Percentiles rank a stretch among this genome's conserved stretches.
Evolutionary conservation across 768 basidiomycete species (phyloP).

Genomic region (Rhizopogon rudus): DNA sequence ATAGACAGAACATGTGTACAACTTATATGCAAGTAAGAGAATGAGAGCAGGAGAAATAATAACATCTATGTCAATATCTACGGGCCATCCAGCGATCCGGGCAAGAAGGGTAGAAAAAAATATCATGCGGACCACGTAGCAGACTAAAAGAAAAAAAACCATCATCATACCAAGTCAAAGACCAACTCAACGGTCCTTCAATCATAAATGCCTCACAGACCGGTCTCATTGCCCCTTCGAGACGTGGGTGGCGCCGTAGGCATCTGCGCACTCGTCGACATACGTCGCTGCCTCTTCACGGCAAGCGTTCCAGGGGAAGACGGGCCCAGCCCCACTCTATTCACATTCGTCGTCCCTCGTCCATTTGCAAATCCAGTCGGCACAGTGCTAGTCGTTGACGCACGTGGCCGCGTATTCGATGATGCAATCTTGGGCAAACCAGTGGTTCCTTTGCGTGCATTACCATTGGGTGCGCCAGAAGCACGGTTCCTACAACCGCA

Average conservation of each 20-base stretch:
- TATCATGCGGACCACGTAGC: constrained; percentile 19
- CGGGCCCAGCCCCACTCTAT: constrained; percentile 17
- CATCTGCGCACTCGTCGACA: constrained; percentile 52
- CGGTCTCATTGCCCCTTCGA: constrained; percentile 22
- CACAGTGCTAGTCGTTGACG: constrained; percentile 58
- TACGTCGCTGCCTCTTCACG: constrained; percentile 81
- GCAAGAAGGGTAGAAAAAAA: constrained; percentile 23
- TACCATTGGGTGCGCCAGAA: constrained; percentile 64
- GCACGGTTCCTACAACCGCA: constrained; percentile 61
- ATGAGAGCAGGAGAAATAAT: constrained; percentile 18
- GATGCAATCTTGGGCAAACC: constrained; percentile 73
- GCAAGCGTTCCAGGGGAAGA: constrained; percentile 26
- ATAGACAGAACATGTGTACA: constrained; percentile 9
- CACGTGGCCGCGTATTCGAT: constrained; percentile 67
- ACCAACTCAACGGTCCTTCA: neutral
- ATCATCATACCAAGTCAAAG: neutral
- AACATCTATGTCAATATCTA: constrained; percentile 27
- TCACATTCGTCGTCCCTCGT: constrained; percentile 31
- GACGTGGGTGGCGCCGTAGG: constrained; percentile 28
- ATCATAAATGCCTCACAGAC: constrained; percentile 1
- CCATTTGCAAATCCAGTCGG: constrained; percentile 42
- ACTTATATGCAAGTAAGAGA: constrained; percentile 14
- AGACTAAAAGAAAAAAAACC: constrained; percentile 1
- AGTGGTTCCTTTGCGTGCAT: constrained; percentile 57
- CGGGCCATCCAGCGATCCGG: constrained; percentile 30